Evolutionary conservation across 805 yeast genomes (phyloP).

Genomic region (Hanseniaspora valbyensis): DNA sequence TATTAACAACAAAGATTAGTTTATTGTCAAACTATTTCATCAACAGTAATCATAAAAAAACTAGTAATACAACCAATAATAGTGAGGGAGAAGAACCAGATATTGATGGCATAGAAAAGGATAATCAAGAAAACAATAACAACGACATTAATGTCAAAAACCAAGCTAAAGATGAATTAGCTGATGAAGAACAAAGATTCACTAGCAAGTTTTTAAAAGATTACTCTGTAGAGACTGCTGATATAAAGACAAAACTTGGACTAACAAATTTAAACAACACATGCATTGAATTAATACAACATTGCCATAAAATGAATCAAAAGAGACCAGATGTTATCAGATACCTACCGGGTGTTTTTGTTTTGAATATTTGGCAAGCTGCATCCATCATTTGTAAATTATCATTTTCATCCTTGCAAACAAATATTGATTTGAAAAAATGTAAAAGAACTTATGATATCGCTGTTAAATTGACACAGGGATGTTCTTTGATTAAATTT

Average conservation of each 20-base stretch:
- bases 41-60: conserved; percentile 29
- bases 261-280: conserved; percentile 70
- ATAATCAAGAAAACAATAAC: no score
- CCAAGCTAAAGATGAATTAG: neutral
- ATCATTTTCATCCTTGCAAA: conserved; percentile 60
- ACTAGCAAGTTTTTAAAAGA: conserved; percentile 4
- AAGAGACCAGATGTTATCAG: conserved; percentile 53
- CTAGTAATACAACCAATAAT: conserved; percentile 20
- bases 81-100: neutral
- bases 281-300: conserved; percentile 57
- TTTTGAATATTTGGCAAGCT: conserved; percentile 83
- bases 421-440: conserved; percentile 52
- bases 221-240: conserved; percentile 18
- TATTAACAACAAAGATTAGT: conserved; percentile 70
- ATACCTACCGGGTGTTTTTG: conserved; percentile 74
- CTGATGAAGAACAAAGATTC: conserved; percentile 1
- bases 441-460: conserved; percentile 60
- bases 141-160: no score
- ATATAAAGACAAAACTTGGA: conserved; percentile 58
- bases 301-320: conserved; percentile 50
- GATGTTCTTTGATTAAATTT: conserved; percentile 78
- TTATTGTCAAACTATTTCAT: conserved; percentile 70
- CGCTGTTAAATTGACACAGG: conserved; percentile 57
- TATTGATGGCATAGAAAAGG: no score
- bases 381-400: conserved; percentile 72